Conservation (phyloP, 192 early-diverging fungal genomes). For the Entomortierella beljakovae region DNA sequence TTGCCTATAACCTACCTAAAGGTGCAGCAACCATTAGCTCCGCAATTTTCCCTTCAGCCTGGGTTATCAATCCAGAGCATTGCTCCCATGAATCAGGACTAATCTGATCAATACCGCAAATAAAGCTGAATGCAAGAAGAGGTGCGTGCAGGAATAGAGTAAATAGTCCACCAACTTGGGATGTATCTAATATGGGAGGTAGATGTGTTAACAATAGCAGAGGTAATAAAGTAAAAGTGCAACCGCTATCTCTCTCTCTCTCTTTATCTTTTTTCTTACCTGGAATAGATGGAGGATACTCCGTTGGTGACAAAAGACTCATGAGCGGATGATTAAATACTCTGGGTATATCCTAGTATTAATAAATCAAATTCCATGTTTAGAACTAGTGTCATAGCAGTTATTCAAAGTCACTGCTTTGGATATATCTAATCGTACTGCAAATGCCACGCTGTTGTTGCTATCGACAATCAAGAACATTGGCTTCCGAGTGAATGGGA, state of each 20-base stretch:
- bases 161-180: conserved; percentile 89
- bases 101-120: conserved; percentile 75
- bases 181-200: conserved; percentile 52
- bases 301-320: conserved; percentile 88
- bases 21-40: conserved; percentile 59
- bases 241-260: not conserved
- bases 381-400: not conserved
- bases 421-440: conserved; percentile 54
- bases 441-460: conserved; percentile 87
- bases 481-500: conserved; percentile 96
- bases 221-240: not conserved
- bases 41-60: conserved; percentile 64
- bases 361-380: too few relatives aligned
- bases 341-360: conserved; percentile 83
- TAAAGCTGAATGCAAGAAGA: conserved; percentile 87
- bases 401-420: not conserved
- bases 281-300: conserved; percentile 86
- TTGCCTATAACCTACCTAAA: conserved; percentile 29
- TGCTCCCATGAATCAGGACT: conserved; percentile 77
- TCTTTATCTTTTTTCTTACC: conserved; percentile 56
- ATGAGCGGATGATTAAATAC: conserved; percentile 91
- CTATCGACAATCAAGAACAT: conserved; percentile 96
- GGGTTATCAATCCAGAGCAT: conserved; percentile 64
- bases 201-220: not conserved
- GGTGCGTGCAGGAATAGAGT: conserved; percentile 95